Conservation (phyloP, 441 rosid genomes). For the Pelargonium australe region DNA sequence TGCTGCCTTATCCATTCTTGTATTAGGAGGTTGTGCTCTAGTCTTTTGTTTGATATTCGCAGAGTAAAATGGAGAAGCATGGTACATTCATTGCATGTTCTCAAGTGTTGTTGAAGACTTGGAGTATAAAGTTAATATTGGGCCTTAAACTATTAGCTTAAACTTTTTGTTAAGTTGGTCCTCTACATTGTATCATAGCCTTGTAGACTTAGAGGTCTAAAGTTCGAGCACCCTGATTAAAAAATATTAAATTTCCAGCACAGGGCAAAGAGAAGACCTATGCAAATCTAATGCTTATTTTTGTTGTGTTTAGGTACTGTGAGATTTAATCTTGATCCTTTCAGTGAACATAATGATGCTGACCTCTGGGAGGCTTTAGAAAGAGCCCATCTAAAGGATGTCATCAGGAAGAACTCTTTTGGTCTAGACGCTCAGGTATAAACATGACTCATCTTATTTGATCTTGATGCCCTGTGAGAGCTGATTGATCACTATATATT, state of each 20-base stretch:
- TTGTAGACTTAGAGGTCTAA: no score
- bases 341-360: slow-evolving; percentile 81
- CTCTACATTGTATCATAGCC: no score
- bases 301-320: slow-evolving; percentile 53
- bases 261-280: no score
- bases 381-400: slow-evolving; percentile 88
- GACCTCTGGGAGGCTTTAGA: slow-evolving; percentile 93
- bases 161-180: no score
- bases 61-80: not conserved
- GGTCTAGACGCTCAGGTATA: slow-evolving; percentile 85
- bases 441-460: not conserved
- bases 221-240: no score
- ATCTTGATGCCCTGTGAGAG: not conserved
- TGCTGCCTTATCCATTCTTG: not conserved
- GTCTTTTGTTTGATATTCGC: not conserved
- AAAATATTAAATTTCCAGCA: no score
- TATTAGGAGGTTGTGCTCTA: not conserved
- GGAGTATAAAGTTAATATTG: no score
- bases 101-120: not conserved
- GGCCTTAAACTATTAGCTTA: no score
- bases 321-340: slow-evolving; percentile 92
- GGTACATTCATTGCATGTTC: not conserved
- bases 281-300: slow-evolving; percentile 11
- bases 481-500: not conserved
- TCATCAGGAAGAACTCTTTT: slow-evolving; percentile 57